Evolutionary conservation across 2,329 filamentous ascomycete genomes (phyloP).

Genomic region (Penicillium polonicum): DNA sequence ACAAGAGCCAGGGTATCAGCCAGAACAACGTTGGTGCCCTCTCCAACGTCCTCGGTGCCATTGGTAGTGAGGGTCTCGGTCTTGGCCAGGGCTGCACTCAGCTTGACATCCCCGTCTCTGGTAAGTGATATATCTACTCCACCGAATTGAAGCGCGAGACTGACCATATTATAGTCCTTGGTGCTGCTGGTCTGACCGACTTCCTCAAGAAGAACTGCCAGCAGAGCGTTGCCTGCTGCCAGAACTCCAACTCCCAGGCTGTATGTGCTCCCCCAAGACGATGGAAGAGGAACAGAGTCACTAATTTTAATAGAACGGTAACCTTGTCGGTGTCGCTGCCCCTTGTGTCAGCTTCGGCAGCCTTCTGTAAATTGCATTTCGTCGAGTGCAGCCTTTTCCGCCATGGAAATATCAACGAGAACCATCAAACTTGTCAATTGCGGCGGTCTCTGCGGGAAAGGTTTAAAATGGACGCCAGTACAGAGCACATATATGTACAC

Average conservation of each 20-base stretch:
- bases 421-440: not conserved
- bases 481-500: slow-evolving; percentile 16
- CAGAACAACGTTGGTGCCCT: slow-evolving; percentile 26
- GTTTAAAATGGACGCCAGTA: slow-evolving; percentile 4
- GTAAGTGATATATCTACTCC: slow-evolving; percentile 17
- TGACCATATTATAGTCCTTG: slow-evolving; percentile 13
- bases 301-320: slow-evolving; percentile 23
- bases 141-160: not conserved
- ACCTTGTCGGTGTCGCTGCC: slow-evolving; percentile 31
- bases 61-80: slow-evolving; percentile 28
- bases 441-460: not conserved
- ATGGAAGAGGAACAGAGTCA: not conserved
- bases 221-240: slow-evolving; percentile 34
- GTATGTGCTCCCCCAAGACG: slow-evolving; percentile 11
- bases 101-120: slow-evolving; percentile 25
- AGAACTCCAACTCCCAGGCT: slow-evolving; percentile 25
- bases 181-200: slow-evolving; percentile 16
- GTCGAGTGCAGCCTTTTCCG: not conserved
- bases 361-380: slow-evolving; percentile 28
- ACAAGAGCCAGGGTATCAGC: slow-evolving; percentile 23
- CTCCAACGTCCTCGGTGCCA: slow-evolving; percentile 25
- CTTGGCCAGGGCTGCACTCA: slow-evolving; percentile 33
- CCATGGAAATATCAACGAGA: not conserved
- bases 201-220: slow-evolving; percentile 32
- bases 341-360: slow-evolving; percentile 34